Evolutionary conservation across 495 filamentous ascomycete genomes (phyloP), one percentile per base, ranked within the genome.

Genomic region (Aspergillus mulundensis): DNA sequence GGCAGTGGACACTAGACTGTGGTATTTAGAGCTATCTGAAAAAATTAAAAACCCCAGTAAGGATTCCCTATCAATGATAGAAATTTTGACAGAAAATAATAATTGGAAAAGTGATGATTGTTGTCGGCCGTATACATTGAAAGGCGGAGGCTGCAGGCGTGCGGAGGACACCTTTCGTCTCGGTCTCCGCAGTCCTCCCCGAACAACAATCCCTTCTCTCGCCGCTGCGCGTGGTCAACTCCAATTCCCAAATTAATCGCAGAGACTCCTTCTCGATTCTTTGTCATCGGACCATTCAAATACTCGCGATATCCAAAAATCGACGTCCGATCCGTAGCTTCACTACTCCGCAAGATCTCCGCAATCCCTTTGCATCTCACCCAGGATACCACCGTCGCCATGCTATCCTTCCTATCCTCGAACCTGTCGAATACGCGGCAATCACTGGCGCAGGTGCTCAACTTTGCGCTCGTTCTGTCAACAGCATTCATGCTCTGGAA

Each of bases 401-500:
- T 96, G 91, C 67, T 95, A 54, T 90, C 87, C 50, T 73, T 79
- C 32, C 76, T 96, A 32, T 71, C 74, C 57, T 68, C 68, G 34
- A 74, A 65, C 47, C 73, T 93, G 52, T 70, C 76, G 59, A 89
- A 91, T 65, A 86, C 91, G 50, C 89, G 93, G 62, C 91, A 94
- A 62, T 81, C 89, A 32, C 83, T 90, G 59, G 81, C 87, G n/a
- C 95, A 97, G 75, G 70, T 92, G 58, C 84, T 99, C 65, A 97
- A 96, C 69, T 97, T 99, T 70, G 95, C 84, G 7, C 83, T 99
- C 41, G 91, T 97, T 47, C 85, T 97, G 15, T 91, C 88, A 14
- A 96, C 92, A 3, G 92, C 93, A 0, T 96, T 97, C 69, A 97
- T 96, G 93, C 84, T 96, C 71, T 97, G 93, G 94, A 98, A 98